A percentile compares a stretch with the other conserved stretches of the same genome.
Evolutionary conservation across 345 rosid species (phyloP).

Genomic region (Pistacia integerrima): DNA sequence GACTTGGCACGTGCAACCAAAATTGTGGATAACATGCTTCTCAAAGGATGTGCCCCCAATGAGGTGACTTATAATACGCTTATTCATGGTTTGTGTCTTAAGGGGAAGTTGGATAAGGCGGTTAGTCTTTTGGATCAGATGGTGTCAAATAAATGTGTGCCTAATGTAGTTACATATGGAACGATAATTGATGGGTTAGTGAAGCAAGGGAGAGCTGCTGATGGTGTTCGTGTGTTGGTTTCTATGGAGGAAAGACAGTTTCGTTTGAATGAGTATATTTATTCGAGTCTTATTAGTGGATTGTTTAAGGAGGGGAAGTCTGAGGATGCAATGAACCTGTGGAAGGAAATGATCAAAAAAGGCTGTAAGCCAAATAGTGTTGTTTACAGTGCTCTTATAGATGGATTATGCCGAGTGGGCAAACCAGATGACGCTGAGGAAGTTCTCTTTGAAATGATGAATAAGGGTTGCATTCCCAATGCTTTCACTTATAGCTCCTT

Average conservation of each 20-base stretch:
- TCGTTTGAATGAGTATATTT: constrained; percentile 58
- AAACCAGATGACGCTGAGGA: constrained; percentile 66
- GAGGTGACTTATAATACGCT: constrained; percentile 63
- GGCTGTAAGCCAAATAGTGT: constrained; percentile 58
- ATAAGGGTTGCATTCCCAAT: constrained; percentile 67
- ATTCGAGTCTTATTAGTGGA: constrained; percentile 79
- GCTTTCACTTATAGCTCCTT: constrained; percentile 84
- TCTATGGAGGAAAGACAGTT: constrained; percentile 81
- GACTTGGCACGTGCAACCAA: constrained; percentile 70
- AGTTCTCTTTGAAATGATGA: constrained; percentile 56
- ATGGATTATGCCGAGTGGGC: constrained; percentile 77
- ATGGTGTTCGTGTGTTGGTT: constrained; percentile 48
- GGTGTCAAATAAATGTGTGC: constrained; percentile 69
- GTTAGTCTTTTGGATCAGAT: no score
- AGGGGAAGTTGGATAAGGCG: constrained; percentile 84
- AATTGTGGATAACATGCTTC: constrained; percentile 90
- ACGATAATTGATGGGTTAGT: constrained; percentile 82
- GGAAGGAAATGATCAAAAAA: constrained; percentile 61
- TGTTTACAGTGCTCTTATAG: constrained; percentile 70
- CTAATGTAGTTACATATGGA: constrained; percentile 82
- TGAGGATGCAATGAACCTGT: constrained; percentile 63
- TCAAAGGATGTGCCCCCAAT: constrained; percentile 58
- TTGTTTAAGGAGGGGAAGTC: constrained; percentile 68
- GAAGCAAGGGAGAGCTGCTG: constrained; percentile 64
- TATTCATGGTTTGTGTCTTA: constrained; percentile 75